Evolutionary conservation across 2,329 filamentous ascomycete genomes (phyloP), one percentile per base, ranked within the genome.

Genomic region (Fusarium acutatum): DNA sequence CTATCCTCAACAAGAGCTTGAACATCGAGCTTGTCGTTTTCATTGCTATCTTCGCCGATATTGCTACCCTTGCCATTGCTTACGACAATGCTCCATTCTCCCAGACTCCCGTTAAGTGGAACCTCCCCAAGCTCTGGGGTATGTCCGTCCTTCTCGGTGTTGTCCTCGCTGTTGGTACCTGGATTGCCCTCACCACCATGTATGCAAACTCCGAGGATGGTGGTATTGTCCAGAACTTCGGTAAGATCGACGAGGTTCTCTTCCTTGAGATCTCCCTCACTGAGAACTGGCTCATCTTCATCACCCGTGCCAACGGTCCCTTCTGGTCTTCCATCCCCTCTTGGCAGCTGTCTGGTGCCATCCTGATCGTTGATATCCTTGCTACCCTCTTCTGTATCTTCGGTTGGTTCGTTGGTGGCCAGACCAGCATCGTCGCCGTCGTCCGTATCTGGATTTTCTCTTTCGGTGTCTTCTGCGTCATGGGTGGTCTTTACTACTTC

Each of bases 201-300:
- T 90, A 90, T 90, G 84, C 89, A 82, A 79, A 88, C 73, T 88
- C 89, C 73, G 84, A 91, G 78, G 84, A 93, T 76, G 93, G 93
- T 78, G 94, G 94, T 89, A 96, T 97, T 78, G 93, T 95, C 75
- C 93, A 97, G 88, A 96, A 96, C 86, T 93, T 92, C 78, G 94
- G 94, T 88, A 89, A 92, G 81, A 86, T 93, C 62, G 94, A 97
- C 77, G 90, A 91, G 77, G 91, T 97, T 66, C 84, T 97, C 79
- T 97, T 97, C 89, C 91, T 97, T 41, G 90, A 97, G 85, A 94
- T 97, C 82, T 94, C 93, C 18, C 89, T 97, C 61, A 95, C 94
- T 69, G 94, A 97, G 88, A 97, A 97, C 86, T 97, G 95, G 94
- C 89, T 97, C 59, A 97, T 97, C 84, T 97, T 97, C 87, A 96